Base-by-base conservation (phyloP, 306 rosid species). In the Coriaria nepalensis region DNA sequence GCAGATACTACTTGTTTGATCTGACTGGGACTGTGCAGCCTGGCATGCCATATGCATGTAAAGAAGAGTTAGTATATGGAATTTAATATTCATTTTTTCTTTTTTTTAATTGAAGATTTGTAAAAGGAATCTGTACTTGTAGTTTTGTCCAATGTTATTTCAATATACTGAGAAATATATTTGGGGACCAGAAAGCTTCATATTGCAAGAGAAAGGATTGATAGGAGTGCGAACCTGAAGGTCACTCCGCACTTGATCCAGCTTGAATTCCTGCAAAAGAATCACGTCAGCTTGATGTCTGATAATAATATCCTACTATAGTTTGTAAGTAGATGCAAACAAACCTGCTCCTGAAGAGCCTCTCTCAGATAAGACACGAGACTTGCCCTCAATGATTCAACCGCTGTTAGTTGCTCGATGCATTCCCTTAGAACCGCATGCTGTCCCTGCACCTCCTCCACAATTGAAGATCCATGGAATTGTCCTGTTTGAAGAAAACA, bases 281-380 rank as follows among this genome's bases (percentile, higher is more conserved):
- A 62, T 38, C 45, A 61, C 37, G 55, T 67, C 37, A 78, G 64
- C 45, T 62, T 58, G 32, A 50, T 66, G 42, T 63, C 32, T 39
- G 34, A 37, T 43, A 11, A 35, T 29, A 46, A 33, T 46, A 5
- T 50, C 45, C 34, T 8, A 13, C 10, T 35, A 47, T 6, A 8
- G 47, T 59, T 45, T 9, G 20, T 13, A 60, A 33, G 36, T 5
- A 12, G 43, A 57, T 47, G 52, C 35, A 11, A 59, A 61, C 63
- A 35, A 62, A 92, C 98, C 98, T 92, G 95, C 75, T 92, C 94
- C 57, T 67, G 79, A 49, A 92, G 90, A 67, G 94, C 93, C 66
- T 81, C 94, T 50, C 81, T 77, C 71, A 92, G 59, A 56, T 79
- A 87, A 67, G 87, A 77, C 67, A 85, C 93, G 38, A 92, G 96